Base-by-base conservation (phyloP, 2,329 filamentous ascomycete genomes). In the Mollisia scopiformis region DNA sequence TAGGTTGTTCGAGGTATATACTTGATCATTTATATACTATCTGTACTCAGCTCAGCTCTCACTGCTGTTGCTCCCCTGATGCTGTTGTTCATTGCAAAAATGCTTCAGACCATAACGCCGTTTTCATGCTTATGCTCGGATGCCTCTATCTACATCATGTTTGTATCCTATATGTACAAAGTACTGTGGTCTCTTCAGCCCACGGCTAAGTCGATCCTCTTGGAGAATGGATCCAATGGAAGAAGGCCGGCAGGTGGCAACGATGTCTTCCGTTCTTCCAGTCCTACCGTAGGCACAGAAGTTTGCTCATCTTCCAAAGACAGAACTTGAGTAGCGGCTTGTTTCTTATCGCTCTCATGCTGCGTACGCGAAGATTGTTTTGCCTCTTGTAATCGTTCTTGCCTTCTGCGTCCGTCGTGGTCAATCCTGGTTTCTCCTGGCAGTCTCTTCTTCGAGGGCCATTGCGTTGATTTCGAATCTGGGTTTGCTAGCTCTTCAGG, bases 61-160 rank as follows among this genome's bases (percentile, higher is more conserved):
- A 52, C 27, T 30, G 43, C 33, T 46, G 3, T 10, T 47, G 28
- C 33, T 35, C 16, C n/a, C 27, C 47, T 28, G 46, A 13, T 28
- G 30, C 37, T 50, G 14, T 49, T 35, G 28, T 37, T 1, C 41
- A 49, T 53, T 49, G 43, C 56, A 47, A 16, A 47, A 46, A 21
- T 35, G n/a, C 35, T 27, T 21, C 3, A 58, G 50, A 25, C 21
- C 27, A 47, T n/a, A 58, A 58, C 56, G 56, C 56, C 37, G 14
- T 30, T 33, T 37, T 53, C 14, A 47, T 47, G 43, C 43, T 27
- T 47, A 47, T 47, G 23, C 23, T 47, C 43, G 3, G 8, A 13
- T 13, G 31, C 31, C 25, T 16, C 13, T 35, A 52, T 47, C 28
- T 31, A 47, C 43, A 50, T 21, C 51, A 30, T 43, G 53, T 53